phyloP scores from a whole-genome alignment of 2,329 filamentous ascomycete species.

The Botrytis fragariae region DNA sequence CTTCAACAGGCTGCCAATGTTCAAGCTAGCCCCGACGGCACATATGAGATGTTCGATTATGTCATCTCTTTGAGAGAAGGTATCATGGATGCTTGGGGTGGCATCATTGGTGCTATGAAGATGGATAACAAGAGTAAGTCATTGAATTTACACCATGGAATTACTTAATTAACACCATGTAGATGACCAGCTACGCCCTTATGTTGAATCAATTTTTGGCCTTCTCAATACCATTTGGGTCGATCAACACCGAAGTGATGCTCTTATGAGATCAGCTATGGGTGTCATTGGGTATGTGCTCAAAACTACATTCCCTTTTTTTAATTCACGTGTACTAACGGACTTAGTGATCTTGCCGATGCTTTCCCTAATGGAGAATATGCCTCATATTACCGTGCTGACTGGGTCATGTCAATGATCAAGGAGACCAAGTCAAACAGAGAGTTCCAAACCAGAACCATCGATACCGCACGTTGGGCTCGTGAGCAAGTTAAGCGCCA shows the following conservation, averaged over 20 bases:
- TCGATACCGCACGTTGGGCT: constrained; percentile 95
- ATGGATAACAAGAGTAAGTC: constrained; percentile 69
- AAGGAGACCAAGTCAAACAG: constrained; percentile 88
- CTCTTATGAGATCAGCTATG: constrained; percentile 90
- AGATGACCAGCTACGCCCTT: constrained; percentile 72
- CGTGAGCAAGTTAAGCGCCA: constrained; percentile 97
- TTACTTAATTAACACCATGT: constrained; percentile 35
- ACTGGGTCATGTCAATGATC: constrained; percentile 87
- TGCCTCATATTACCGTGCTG: constrained; percentile 77
- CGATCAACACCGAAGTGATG: constrained; percentile 87
- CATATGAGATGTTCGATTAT: constrained; percentile 96
- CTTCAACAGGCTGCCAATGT: constrained; percentile 89
- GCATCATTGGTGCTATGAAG: constrained; percentile 94
- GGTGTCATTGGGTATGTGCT: constrained; percentile 84
- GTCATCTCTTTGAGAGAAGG: constrained; percentile 91
- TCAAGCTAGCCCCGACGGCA: constrained; percentile 72
- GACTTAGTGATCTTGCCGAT: constrained; percentile 80
- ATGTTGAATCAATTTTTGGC: constrained; percentile 81
- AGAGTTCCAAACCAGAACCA: constrained; percentile 79
- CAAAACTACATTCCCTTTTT: background rate
- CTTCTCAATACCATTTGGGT: constrained; percentile 77
- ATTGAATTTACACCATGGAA: background rate
- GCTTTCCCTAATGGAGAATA: constrained; percentile 90
- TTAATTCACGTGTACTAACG: constrained; percentile 22
- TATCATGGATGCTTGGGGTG: constrained; percentile 99